Base-by-base conservation (phyloP, 2,329 filamentous ascomycete genomes). In the Lachnellula subtilissima region DNA sequence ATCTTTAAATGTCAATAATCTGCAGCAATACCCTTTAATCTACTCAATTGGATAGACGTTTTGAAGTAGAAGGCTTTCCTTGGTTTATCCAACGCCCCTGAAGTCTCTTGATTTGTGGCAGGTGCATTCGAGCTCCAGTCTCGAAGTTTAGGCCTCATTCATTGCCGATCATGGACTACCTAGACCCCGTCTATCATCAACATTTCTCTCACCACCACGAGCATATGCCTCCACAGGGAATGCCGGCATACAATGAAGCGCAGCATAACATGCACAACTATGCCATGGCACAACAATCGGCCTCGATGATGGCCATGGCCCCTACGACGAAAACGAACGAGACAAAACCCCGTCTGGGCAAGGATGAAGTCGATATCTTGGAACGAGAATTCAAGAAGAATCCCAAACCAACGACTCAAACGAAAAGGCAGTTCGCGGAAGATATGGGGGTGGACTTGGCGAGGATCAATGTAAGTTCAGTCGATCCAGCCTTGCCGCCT, bases 381-480 rank as follows among this genome's bases (percentile, higher is more conserved):
- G 83, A 86, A 65, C 74, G 76, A 36, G 81, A 85, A 66, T 86
- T 86, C 62, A 76, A 80, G 58, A 82, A 82, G 68, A 86, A 86
- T 67, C 79, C 81, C 60, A 86, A 86, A 70, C 83, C 83, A 9
- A 83, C 79, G 52, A 85, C 81, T 69, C 82, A 77, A 55, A 76
- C 77, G 35, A 86, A 86, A 69, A 82, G 82, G 60, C 76, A 78
- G 51, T 75, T 85, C 49, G 83, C 83, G 3, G 81, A 85, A 61
- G 74, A 77, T 6, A 83, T 86, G 75, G 76, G 78, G 52, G 79
- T 86, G n/a, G 83, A 86, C 61, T 76, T 83, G 61, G 78, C 83
- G 17, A 76, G 83, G 60, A 85, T 86, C 61, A 86, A 86, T 65
- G 83, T 86, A 71, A 62, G 73, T 72, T 84, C 23, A 81, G 84